Percentiles rank a stretch among this genome's conserved stretches.
phyloP scores from a whole-genome alignment of 2,329 filamentous ascomycete genomes.

The Emmonsiellopsis sp. region DNA sequence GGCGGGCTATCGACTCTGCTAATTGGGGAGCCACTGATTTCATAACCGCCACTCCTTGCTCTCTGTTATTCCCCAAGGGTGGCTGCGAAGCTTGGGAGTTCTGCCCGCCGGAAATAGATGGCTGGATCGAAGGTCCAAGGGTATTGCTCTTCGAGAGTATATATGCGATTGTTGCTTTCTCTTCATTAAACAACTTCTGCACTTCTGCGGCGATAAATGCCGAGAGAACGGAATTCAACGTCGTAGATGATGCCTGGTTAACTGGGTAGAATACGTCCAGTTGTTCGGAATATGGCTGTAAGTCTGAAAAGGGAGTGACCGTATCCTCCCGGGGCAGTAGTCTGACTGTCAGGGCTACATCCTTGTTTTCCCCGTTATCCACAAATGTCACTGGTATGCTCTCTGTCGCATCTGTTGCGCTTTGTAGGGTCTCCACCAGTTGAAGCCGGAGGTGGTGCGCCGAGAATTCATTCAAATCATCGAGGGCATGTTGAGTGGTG shows the following conservation, averaged over 20 bases:
- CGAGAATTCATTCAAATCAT: constrained; percentile 78
- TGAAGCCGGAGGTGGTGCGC: constrained; percentile 72
- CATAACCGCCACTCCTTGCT: constrained; percentile 23
- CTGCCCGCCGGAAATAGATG: constrained; percentile 40
- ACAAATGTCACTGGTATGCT: constrained; percentile 4
- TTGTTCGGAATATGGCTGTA: constrained; percentile 61
- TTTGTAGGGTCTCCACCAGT: constrained; percentile 38
- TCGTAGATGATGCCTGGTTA: constrained; percentile 56
- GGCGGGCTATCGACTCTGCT: constrained; percentile 52
- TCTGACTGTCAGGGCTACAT: constrained; percentile 59
- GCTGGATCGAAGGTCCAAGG: constrained; percentile 18
- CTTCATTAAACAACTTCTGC: constrained; percentile 71
- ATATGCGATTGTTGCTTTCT: constrained; percentile 76
- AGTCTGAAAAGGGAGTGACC: constrained; percentile 48
- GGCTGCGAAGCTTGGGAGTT: constrained; percentile 17
- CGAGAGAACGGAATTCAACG: constrained; percentile 64
- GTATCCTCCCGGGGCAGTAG: constrained; percentile 47
- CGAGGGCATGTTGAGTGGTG: constrained; percentile 75
- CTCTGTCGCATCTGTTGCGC: constrained; percentile 1
- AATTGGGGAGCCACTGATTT: constrained; percentile 36
- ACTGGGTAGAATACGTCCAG: constrained; percentile 71
- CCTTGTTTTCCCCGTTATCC: constrained; percentile 2
- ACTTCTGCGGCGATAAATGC: constrained; percentile 71
- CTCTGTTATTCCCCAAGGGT: constrained; percentile 20
- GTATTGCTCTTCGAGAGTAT: constrained; percentile 51